These are phyloP conservation scores for Diospyros lotus DNA, from an alignment of 148 eudicot species.

Conservation along the genomic window DNA sequence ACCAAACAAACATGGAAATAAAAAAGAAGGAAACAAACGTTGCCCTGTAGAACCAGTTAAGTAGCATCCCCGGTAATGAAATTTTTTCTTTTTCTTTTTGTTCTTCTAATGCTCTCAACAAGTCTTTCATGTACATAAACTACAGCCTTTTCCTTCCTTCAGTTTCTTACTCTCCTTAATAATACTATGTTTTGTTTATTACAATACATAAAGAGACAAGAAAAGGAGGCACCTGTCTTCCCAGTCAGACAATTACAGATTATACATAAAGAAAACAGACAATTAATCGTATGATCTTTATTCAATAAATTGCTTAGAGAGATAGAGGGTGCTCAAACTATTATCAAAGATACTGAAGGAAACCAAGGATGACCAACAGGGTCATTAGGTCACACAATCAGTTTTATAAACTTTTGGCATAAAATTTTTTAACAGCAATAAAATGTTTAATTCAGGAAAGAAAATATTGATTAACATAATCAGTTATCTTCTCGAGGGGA, in stretches of 20 bases:
- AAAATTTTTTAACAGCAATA: not conserved
- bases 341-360: not conserved
- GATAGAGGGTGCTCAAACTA: not conserved
- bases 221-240: not conserved
- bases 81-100: not conserved
- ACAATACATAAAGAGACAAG: not conserved
- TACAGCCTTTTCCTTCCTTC: not conserved
- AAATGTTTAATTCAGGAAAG: not conserved
- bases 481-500: slow-evolving; percentile 2
- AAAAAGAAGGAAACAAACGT: not conserved
- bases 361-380: not conserved
- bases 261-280: not conserved
- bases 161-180: not conserved
- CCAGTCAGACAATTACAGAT: not conserved
- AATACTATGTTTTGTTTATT: not conserved
- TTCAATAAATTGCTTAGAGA: not conserved
- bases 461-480: not conserved
- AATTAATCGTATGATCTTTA: not conserved
- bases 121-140: not conserved
- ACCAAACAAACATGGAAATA: not conserved
- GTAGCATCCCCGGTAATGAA: not conserved
- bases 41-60: not conserved
- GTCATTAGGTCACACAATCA: not conserved
- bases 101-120: not conserved
- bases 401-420: not conserved